phyloP scores from a whole-genome alignment of 306 rosid genomes.

The Macrotyloma uniflorum region DNA sequence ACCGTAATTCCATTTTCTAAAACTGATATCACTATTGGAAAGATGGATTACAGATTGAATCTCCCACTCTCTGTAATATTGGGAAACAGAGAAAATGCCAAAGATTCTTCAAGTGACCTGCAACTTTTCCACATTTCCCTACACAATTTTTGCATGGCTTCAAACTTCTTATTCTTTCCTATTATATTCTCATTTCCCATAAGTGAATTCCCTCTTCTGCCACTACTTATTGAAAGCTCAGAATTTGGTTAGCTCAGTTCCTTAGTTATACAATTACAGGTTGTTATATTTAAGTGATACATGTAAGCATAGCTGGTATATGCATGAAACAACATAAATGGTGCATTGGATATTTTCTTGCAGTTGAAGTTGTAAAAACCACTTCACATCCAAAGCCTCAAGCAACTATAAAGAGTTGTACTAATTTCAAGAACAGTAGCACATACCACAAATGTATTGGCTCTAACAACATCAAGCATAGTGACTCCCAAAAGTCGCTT shows the following conservation, averaged over 20 bases:
- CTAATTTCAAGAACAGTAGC: constrained; percentile 15
- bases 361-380: neutral
- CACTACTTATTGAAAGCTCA: too few relatives aligned
- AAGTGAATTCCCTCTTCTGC: too few relatives aligned
- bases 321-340: constrained; percentile 12
- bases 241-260: too few relatives aligned
- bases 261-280: neutral
- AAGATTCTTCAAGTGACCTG: too few relatives aligned
- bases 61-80: neutral
- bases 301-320: neutral
- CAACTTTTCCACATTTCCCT: too few relatives aligned
- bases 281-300: neutral
- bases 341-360: constrained; percentile 6
- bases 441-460: constrained; percentile 90
- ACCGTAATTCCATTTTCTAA: constrained; percentile 15
- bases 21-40: neutral
- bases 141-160: too few relatives aligned
- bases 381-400: constrained; percentile 23
- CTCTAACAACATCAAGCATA: constrained; percentile 91
- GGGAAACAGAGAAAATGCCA: too few relatives aligned
- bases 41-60: constrained; percentile 8
- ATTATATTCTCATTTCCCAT: too few relatives aligned
- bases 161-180: too few relatives aligned
- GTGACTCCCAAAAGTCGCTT: constrained; percentile 89
- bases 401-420: neutral